phyloP scores from a whole-genome alignment of 2,329 filamentous ascomycete genomes.

The Apiospora sp. region DNA sequence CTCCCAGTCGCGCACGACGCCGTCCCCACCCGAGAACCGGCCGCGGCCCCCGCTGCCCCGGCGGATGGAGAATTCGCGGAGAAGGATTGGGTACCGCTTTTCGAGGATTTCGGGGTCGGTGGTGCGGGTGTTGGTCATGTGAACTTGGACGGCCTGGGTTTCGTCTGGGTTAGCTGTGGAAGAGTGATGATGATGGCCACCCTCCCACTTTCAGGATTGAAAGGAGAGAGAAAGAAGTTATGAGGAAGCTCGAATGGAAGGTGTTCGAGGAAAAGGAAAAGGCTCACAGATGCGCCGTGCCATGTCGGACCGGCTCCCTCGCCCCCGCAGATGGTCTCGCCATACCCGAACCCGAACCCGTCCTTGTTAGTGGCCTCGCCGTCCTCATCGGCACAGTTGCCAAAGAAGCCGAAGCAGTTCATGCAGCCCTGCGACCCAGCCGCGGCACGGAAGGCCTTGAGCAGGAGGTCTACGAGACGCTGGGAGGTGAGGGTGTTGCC shows the following conservation, averaged over 20 bases:
- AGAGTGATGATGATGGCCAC: too few relatives aligned
- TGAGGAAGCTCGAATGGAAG: not conserved
- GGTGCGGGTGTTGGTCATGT: constrained; percentile 80
- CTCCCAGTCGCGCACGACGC: constrained; percentile 74
- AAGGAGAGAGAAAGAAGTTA: too few relatives aligned
- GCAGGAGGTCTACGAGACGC: constrained; percentile 33
- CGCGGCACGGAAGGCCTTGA: constrained; percentile 39
- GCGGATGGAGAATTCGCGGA: constrained; percentile 69
- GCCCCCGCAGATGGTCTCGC: constrained; percentile 78
- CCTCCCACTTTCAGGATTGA: too few relatives aligned
- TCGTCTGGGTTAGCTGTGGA: not conserved
- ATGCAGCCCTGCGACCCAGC: constrained; percentile 78
- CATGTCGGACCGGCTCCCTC: constrained; percentile 71
- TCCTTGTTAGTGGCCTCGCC: not conserved
- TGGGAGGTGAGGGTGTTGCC: constrained; percentile 33
- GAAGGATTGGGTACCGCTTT: constrained; percentile 71
- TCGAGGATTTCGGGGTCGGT: constrained; percentile 77
- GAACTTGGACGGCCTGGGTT: constrained; percentile 66
- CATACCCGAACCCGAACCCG: constrained; percentile 71
- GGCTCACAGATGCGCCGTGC: constrained; percentile 65
- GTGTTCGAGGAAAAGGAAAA: not conserved
- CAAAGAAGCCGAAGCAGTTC: constrained; percentile 73
- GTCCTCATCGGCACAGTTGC: constrained; percentile 68
- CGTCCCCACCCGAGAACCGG: constrained; percentile 69
- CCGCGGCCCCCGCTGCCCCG: constrained; percentile 65